These are phyloP conservation scores for Umbilicus rupestris DNA, from an alignment of 164 flowering plant species.

Conservation along the genomic window DNA sequence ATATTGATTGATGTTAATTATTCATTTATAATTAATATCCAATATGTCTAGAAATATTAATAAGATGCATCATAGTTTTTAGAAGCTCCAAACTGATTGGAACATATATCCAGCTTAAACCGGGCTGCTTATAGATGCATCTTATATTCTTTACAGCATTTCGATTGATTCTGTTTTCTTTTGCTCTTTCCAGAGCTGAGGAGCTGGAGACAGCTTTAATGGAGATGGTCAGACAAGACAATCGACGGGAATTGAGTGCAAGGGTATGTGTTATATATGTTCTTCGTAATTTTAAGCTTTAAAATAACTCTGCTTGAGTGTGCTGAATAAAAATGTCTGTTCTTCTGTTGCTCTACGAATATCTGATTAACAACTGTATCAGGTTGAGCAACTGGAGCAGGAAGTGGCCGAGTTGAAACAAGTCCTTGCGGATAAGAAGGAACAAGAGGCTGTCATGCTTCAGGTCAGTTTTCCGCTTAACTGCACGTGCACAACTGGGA, in stretches of 20 bases:
- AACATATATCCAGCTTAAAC: background rate
- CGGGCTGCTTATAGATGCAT: background rate
- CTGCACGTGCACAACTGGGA: conserved; percentile 2
- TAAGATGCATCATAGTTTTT: background rate
- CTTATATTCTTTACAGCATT: background rate
- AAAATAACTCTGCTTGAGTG: background rate
- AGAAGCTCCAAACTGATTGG: background rate
- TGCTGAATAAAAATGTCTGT: background rate
- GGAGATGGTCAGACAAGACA: conserved; percentile 88
- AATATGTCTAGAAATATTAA: background rate
- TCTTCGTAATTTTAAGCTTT: background rate
- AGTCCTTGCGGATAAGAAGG: conserved; percentile 30
- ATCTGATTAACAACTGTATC: conserved; percentile 7
- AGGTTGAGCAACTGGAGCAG: conserved; percentile 40
- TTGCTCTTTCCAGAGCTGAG: conserved; percentile 57
- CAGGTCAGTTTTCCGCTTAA: conserved; percentile 20
- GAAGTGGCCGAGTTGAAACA: conserved; percentile 29
- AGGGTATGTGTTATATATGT: conserved; percentile 32
- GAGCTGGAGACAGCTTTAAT: conserved; percentile 89
- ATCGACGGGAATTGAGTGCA: conserved; percentile 72
- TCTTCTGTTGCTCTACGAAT: background rate
- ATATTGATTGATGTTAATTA: background rate
- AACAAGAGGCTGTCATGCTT: conserved; percentile 42
- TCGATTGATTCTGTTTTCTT: conserved; percentile 5
- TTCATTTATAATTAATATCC: background rate